Evolutionary conservation across 164 flowering plant genomes (phyloP), one percentile per base, ranked within the genome.

Genomic region (Tetrastigma voinierianum): DNA sequence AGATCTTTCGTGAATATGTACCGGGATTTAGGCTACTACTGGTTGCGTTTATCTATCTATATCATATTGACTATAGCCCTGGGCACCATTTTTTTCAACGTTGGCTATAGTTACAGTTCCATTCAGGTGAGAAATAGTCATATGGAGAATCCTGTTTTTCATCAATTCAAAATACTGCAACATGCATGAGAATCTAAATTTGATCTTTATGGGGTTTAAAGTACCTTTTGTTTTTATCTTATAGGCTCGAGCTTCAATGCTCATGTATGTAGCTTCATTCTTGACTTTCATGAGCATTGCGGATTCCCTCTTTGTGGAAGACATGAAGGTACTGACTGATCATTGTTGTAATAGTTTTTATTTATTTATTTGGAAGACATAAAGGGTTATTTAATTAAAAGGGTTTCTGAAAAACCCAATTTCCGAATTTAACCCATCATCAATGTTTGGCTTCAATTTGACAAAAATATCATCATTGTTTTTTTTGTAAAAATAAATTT

Each of bases 251-350:
- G 82, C 78, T 12, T 72, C 84, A 9, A 55, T 80, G 71, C 57
- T 81, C 1, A 67, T 74, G 69, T 82, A 73, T 66, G 78, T 81
- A 0, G 67, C 74, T 43, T 14, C 79, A 18, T 82, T 84, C 62
- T 45, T 82, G 60, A 82, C 84, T 8, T 77, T 82, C 68, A 77
- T 84, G 84, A 51, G 83, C 1, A 79, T 82, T 51, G 86, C 1
- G 88, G 88, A 14, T 84, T 82, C 66, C 86, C 86, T 57, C 82
- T 84, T 84, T 65, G 86, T 80, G 16, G 88, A 84, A 58, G 88
- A 84, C 23, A 77, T 84, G 86, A 82, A 84, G 77, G 86, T 82
- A 55, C n/a, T n/a, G n/a, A n/a, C n/a, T n/a, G n/a, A n/a, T n/a
- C n/a, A n/a, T n/a, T n/a, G n/a, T n/a, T n/a, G n/a, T n/a, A n/a